Conservation (phyloP, 495 filamentous ascomycete species). For the Talaromyces ruber region DNA sequence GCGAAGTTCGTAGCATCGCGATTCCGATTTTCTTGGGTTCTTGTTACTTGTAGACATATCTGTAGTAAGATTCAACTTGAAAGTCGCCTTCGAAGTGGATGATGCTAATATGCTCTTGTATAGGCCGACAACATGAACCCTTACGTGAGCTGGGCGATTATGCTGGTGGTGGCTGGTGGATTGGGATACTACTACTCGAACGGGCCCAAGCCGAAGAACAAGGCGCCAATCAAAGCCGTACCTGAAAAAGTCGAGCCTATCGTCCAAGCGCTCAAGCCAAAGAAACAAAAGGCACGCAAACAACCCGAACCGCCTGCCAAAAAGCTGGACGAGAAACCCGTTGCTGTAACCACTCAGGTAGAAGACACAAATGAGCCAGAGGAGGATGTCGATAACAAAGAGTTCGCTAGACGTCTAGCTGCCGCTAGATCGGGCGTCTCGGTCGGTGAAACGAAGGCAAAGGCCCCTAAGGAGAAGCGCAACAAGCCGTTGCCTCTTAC, state of each 20-base stretch:
- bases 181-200: constrained; percentile 41
- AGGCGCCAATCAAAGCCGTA: constrained; percentile 18
- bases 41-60: background rate
- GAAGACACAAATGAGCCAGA: constrained; percentile 40
- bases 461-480: constrained; percentile 53
- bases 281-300: constrained; percentile 28
- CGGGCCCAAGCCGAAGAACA: constrained; percentile 26
- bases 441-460: constrained; percentile 28
- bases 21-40: background rate
- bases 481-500: constrained; percentile 30
- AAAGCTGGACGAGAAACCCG: constrained; percentile 20
- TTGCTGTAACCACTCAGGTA: constrained; percentile 11
- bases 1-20: background rate
- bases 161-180: constrained; percentile 41
- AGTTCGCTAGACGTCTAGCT: constrained; percentile 64
- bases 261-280: constrained; percentile 31
- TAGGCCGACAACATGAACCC: constrained; percentile 26
- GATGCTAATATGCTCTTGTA: constrained; percentile 11
- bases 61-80: background rate
- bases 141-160: constrained; percentile 48
- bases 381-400: constrained; percentile 55
- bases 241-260: constrained; percentile 28
- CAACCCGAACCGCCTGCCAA: constrained; percentile 23
- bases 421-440: constrained; percentile 56
- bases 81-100: background rate